A percentile compares a stretch with the other conserved stretches of the same genome.
Conservation (phyloP, 148 eudicot species). For the Heliosperma pusillum region DNA sequence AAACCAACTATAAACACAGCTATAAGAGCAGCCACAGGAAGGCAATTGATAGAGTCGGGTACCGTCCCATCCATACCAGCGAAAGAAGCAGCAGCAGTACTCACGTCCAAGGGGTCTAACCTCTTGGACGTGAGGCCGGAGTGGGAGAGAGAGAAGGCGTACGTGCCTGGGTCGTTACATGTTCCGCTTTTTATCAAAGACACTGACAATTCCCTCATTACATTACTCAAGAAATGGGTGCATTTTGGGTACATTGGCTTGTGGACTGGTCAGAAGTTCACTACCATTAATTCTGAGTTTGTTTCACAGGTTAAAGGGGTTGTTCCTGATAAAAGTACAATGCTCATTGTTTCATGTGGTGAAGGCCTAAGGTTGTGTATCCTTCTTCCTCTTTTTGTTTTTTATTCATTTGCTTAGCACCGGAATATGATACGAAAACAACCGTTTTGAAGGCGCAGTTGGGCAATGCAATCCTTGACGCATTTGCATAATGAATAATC, state of each 20-base stretch:
- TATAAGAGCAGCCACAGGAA: slow-evolving; percentile 39
- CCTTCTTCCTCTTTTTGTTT: neutral
- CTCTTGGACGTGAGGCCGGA: slow-evolving; percentile 79
- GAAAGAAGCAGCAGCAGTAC: slow-evolving; percentile 52
- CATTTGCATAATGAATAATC: too few species aligned
- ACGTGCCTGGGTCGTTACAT: slow-evolving; percentile 65
- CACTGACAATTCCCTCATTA: slow-evolving; percentile 52
- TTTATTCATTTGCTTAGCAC: neutral
- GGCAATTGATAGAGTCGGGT: slow-evolving; percentile 62
- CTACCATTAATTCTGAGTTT: slow-evolving; percentile 71
- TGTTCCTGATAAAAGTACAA: slow-evolving; percentile 60
- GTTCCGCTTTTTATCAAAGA: slow-evolving; percentile 78
- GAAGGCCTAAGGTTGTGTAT: slow-evolving; percentile 67
- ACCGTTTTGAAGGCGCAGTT: neutral
- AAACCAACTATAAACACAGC: slow-evolving; percentile 30
- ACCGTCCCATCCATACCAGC: slow-evolving; percentile 47
- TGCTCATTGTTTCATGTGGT: slow-evolving; percentile 84
- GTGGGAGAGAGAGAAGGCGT: slow-evolving; percentile 88
- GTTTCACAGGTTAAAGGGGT: slow-evolving; percentile 43
- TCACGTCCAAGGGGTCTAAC: slow-evolving; percentile 46
- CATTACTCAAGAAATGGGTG: slow-evolving; percentile 87
- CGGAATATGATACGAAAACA: neutral
- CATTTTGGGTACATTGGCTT: slow-evolving; percentile 93
- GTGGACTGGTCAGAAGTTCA: slow-evolving; percentile 89
- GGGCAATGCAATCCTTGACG: too few species aligned